Evolutionary conservation across 352 stramenopile genomes (phyloP).

Genomic region (Phytophthora crassamura): DNA sequence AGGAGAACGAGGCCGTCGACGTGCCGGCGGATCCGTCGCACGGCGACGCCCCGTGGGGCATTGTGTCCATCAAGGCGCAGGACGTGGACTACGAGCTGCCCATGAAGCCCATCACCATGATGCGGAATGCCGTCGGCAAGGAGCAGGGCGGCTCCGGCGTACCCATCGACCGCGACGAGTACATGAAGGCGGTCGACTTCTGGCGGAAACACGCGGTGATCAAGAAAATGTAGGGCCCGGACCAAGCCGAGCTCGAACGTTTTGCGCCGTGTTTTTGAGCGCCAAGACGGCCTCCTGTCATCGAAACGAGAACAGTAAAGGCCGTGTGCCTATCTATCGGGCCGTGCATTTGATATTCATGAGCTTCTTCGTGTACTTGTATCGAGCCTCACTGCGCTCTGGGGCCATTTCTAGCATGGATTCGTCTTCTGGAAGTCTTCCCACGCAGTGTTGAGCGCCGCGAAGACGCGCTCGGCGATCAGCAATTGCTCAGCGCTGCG

Average conservation of each 20-base stretch:
- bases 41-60: conserved; percentile 89
- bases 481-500: conserved; percentile 88
- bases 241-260: conserved; percentile 11
- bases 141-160: conserved; percentile 92
- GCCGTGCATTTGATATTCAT: conserved; percentile 54
- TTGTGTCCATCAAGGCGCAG: conserved; percentile 98
- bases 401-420: conserved; percentile 48
- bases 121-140: conserved; percentile 98
- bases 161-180: conserved; percentile 75
- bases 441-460: conserved; percentile 91
- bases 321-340: conserved; percentile 31
- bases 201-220: conserved; percentile 88
- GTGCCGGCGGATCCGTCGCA: conserved; percentile 47
- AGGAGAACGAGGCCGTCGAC: conserved; percentile 92
- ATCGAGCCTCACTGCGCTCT: conserved; percentile 22
- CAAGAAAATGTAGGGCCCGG: conserved; percentile 60
- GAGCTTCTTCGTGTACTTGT: conserved; percentile 30
- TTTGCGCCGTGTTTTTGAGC: conserved; percentile 23
- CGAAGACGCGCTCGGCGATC: conserved; percentile 92
- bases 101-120: conserved; percentile 99
- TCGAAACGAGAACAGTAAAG: conserved; percentile 29
- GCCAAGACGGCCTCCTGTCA: conserved; percentile 4
- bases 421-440: conserved; percentile 87
- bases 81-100: conserved; percentile 95
- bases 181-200: conserved; percentile 89